Base-by-base conservation (phyloP, 163 green algal genomes). In the Volvox carteri region DNA sequence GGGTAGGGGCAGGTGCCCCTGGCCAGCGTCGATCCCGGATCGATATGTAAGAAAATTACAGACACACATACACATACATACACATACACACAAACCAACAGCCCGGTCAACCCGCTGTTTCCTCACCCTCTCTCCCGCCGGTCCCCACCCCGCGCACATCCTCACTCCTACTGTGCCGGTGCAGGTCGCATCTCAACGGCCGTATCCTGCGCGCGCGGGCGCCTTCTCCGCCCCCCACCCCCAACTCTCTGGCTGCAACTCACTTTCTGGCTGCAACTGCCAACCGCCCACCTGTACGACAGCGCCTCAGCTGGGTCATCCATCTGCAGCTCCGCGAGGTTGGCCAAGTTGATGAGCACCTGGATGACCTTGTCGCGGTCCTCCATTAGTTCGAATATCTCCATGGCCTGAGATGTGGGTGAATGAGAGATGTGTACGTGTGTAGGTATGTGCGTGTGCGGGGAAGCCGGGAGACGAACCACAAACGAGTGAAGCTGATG, bases 311-410 rank as follows among this genome's bases (percentile, higher is more conserved):
- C 42, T 16, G 67, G 48, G 28, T 5, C 21, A n/a, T 76, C 72
- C 72, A 94, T 85, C 90, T 95, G 93, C 77, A 95, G 67, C 88
- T 94, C 93, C 14, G 88, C 86, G 74, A 95, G 90, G 91, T 95
- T 95, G 42, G 93, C 90, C 68, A 95, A 86, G 90, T 94, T 95
- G 86, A 94, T 84, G 39, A 95, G 78, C 60, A 91, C 92, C 91
- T 93, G 92, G 37, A 84, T 54, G 41, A 93, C 86, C 84, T 95
- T 95, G 75, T 95, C 93, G 4, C 37, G 48, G 76, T 95, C 93
- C 83, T 91, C 92, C 81, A 94, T 89, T 74, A 93, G 79, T 79
- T 92, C 90, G 86, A 94, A 94, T 41, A 94, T 85, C 37, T 92
- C 85, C 74, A 94, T 88, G 1, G 89, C 84, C 78, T 93, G 85